Base-by-base conservation (phyloP, 2,329 filamentous ascomycete genomes). In the Fusarium penzigii region DNA sequence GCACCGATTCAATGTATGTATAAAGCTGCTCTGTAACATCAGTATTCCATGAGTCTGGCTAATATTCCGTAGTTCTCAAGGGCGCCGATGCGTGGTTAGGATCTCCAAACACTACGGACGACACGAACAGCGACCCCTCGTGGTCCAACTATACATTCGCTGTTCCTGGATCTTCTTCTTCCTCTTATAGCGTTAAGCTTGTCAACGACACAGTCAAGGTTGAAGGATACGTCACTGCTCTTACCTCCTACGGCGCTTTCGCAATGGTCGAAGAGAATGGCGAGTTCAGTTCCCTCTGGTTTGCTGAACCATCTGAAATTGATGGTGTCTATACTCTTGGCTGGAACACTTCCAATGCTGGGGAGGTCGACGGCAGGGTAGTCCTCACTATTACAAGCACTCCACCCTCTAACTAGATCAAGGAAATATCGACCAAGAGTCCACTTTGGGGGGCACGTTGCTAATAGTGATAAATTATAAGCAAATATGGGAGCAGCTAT, bases 61-160 rank as follows among this genome's bases (percentile, higher is more conserved):
- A n/a, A n/a, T n/a, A n/a, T n/a, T n/a, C n/a, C n/a, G 14, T 16
- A 55, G 53, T 55, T 14, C 49, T 49, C 10, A 2, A 29, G 13
- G 25, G 20, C 17, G 17, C 44, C 17, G 20, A 16, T 34, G 36
- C 36, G 14, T 55, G 53, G 53, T 16, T 45, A 5, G 49, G 46
- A 20, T 52, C 53, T 16, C 53, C 53, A 29, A 55, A 55, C 42
- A 39, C 42, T 4, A 55, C 53, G 12, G 46, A 41, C 20, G 42
- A 42, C 12, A 17, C 17, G 29, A 46, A 48, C 25, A 45, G 34
- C n/a, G 10, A 32, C 17, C 52, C 52, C 3, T 25, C 29, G 13
- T 55, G 53, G 53, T 43, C 53, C 42, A 52, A 52, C 43, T 34
- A 39, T 12, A 46, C 38, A 9, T 52, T 55, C 39, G 46, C 49